Conservation (phyloP, 2,329 filamentous ascomycete species). For the Diaporthe nobilis region DNA sequence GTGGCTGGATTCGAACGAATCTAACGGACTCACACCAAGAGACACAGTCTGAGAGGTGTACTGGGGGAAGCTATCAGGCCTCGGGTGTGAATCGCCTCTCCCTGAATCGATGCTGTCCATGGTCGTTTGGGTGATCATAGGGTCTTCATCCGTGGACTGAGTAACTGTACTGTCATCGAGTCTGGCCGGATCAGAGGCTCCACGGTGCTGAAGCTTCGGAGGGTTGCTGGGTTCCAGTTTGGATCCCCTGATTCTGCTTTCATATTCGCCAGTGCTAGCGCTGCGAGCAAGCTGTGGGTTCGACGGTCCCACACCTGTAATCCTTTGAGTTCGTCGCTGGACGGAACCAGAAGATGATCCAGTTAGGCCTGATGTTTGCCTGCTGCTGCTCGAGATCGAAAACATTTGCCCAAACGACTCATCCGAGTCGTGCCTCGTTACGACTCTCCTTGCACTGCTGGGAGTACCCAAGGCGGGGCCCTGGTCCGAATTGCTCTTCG, state of each 20-base stretch:
- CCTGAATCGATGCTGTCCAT: slow-evolving; percentile 47
- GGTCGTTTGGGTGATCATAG: slow-evolving; percentile 63
- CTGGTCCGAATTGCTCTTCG: slow-evolving; percentile 56
- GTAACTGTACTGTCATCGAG: slow-evolving; percentile 42
- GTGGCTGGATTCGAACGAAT: slow-evolving; percentile 55
- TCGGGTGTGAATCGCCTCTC: slow-evolving; percentile 37
- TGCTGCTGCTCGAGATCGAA: slow-evolving; percentile 67
- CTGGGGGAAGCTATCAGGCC: slow-evolving; percentile 37
- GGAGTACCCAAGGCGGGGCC: slow-evolving; percentile 49
- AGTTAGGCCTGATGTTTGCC: slow-evolving; percentile 55
- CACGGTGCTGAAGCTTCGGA: not conserved
- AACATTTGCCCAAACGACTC: slow-evolving; percentile 73
- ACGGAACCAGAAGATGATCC: slow-evolving; percentile 53
- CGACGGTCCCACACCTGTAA: not conserved
- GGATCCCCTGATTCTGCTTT: slow-evolving; percentile 61
- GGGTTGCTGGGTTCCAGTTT: not conserved
- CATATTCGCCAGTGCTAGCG: slow-evolving; percentile 55
- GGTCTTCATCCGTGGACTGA: slow-evolving; percentile 47
- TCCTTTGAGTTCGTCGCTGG: slow-evolving; percentile 31
- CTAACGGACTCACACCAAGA: slow-evolving; percentile 47
- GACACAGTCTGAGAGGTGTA: slow-evolving; percentile 35
- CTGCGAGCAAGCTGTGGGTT: slow-evolving; percentile 44
- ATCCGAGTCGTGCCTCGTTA: slow-evolving; percentile 67
- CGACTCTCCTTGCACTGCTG: slow-evolving; percentile 48
- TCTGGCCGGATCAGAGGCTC: slow-evolving; percentile 33